Conservation (phyloP, 1,284 basidiomycete species). For the Pascua guehoae region DNA sequence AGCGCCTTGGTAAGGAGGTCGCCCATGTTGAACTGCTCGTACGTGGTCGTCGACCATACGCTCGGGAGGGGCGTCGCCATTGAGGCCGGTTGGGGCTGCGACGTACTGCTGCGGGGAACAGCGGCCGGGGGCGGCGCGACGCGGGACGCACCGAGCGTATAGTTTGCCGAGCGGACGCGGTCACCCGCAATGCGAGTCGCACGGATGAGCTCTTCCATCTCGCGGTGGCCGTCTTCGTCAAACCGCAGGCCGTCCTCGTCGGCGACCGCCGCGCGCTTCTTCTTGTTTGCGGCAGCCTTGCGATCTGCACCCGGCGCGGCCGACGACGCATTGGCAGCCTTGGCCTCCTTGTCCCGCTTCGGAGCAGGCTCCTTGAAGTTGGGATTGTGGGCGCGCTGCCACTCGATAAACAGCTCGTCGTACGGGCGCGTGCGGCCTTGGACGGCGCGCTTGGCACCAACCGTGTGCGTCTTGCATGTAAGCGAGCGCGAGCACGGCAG, state of each 20-base stretch:
- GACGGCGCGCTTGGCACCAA: constrained; percentile 93
- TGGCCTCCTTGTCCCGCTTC: constrained; percentile 30
- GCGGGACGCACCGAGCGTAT: neutral
- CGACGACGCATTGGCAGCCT: constrained; percentile 11
- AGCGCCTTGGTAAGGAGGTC: constrained; percentile 39
- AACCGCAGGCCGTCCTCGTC: constrained; percentile 58
- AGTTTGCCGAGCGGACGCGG: constrained; percentile 23
- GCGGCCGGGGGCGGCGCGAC: neutral
- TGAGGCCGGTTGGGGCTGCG: neutral
- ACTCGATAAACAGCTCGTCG: constrained; percentile 84
- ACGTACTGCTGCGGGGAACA: neutral
- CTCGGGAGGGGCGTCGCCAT: constrained; percentile 6
- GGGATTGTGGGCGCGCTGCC: constrained; percentile 88
- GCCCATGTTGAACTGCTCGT: constrained; percentile 33
- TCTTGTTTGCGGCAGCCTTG: constrained; percentile 55
- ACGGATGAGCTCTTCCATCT: constrained; percentile 58
- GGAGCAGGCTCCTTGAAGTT: constrained; percentile 91
- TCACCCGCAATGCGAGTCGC: constrained; percentile 58
- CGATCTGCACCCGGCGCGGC: constrained; percentile 15
- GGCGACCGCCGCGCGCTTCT: constrained; percentile 13
- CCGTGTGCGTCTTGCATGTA: constrained; percentile 96
- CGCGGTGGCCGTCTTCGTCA: constrained; percentile 72
- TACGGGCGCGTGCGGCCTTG: constrained; percentile 79
- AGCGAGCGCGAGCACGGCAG: constrained; percentile 92
- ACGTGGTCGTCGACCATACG: constrained; percentile 27